These are phyloP conservation scores for Stygiomarasmius scandens DNA, from an alignment of 1,284 basidiomycete genomes.

Conservation along the genomic window DNA sequence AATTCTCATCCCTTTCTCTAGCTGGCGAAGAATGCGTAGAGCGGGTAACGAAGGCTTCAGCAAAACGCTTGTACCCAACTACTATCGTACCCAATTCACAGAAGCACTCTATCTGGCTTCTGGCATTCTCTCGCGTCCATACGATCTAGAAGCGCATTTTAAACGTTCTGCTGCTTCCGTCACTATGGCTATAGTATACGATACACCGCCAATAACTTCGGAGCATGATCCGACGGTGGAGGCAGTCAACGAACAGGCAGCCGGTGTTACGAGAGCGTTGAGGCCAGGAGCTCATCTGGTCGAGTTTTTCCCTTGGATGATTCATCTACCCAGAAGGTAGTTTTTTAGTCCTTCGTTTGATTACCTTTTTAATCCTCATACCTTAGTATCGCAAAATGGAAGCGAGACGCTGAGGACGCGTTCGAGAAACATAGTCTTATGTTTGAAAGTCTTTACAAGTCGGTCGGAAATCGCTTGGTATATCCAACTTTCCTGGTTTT, in stretches of 20 bases:
- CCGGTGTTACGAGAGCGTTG: neutral
- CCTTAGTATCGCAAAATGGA: conserved; percentile 18
- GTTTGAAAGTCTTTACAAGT: conserved; percentile 16
- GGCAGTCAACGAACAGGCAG: neutral
- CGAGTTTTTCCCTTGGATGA: conserved; percentile 7
- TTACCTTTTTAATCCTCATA: too few species aligned
- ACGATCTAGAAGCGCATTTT: neutral
- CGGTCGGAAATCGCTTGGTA: conserved; percentile 16
- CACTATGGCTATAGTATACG: conserved; percentile 5
- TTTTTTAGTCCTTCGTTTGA: too few species aligned
- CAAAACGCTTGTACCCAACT: neutral
- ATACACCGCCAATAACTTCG: neutral
- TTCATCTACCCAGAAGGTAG: too few species aligned
- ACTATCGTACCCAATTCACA: conserved; percentile 1
- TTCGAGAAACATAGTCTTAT: conserved; percentile 14
- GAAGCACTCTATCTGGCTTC: neutral
- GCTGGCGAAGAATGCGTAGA: conserved; percentile 1
- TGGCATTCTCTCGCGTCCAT: neutral
- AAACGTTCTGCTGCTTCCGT: neutral
- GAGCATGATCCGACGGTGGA: neutral
- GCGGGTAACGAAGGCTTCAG: conserved; percentile 5
- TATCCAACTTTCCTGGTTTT: neutral
- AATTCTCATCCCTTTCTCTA: neutral
- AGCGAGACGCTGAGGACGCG: conserved; percentile 16
- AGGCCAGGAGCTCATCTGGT: conserved; percentile 8